A percentile compares a stretch with the other conserved stretches of the same genome.
Evolutionary conservation across 345 rosid species (phyloP).

Genomic region (Salix dunnii): DNA sequence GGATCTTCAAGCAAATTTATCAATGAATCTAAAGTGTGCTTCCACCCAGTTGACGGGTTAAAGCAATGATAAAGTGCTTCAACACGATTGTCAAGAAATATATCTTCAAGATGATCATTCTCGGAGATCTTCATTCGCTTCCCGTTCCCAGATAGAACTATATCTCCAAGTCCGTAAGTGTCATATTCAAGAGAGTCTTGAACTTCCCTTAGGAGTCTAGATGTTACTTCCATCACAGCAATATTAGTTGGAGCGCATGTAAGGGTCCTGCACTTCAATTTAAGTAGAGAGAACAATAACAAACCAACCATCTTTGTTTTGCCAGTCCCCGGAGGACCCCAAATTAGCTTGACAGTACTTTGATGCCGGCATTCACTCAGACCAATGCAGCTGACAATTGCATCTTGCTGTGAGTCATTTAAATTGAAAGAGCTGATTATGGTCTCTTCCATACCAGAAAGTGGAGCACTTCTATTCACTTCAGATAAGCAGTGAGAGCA

Average conservation of each 20-base stretch:
- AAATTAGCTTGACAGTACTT: slow-evolving; percentile 36
- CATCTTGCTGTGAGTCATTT: slow-evolving; percentile 40
- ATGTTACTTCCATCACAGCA: slow-evolving; percentile 40
- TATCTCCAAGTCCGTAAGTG: slow-evolving; percentile 36
- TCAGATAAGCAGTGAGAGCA: background rate
- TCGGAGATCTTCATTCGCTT: slow-evolving; percentile 31
- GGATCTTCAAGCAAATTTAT: slow-evolving; percentile 36
- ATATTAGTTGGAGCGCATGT: slow-evolving; percentile 55
- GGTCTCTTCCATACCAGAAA: background rate
- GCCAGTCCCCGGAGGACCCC: slow-evolving; percentile 67
- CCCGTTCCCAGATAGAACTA: slow-evolving; percentile 38
- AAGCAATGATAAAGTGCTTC: slow-evolving; percentile 24
- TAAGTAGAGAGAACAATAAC: slow-evolving; percentile 32
- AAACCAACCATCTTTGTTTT: slow-evolving; percentile 43
- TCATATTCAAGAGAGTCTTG: slow-evolving; percentile 7
- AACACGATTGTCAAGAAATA: slow-evolving; percentile 40
- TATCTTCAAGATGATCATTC: slow-evolving; percentile 25
- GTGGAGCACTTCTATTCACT: background rate
- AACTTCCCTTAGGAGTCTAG: slow-evolving; percentile 26
- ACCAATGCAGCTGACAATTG: slow-evolving; percentile 26
- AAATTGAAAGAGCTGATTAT: slow-evolving; percentile 16
- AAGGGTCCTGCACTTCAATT: slow-evolving; percentile 36
- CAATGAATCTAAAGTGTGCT: slow-evolving; percentile 19
- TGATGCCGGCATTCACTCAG: slow-evolving; percentile 24
- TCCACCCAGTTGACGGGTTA: slow-evolving; percentile 32